phyloP scores from a whole-genome alignment of 345 rosid species.

The Dimocarpus longan region DNA sequence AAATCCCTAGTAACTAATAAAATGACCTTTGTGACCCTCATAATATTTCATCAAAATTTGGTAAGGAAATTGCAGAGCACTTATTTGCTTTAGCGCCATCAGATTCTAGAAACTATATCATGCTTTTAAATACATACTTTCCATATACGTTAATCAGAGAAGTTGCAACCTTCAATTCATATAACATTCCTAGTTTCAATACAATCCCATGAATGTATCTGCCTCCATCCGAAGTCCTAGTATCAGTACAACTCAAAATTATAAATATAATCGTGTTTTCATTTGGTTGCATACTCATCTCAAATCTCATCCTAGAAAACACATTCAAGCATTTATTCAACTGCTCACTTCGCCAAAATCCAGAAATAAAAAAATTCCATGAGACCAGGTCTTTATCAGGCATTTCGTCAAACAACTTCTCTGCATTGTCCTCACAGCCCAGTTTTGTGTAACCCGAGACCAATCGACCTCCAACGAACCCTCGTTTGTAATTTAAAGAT shows the following conservation, averaged over 20 bases:
- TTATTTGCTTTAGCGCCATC: constrained; percentile 56
- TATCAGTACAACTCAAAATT: constrained; percentile 52
- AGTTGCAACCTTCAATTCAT: constrained; percentile 56
- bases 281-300: constrained; percentile 43
- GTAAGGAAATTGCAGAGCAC: constrained; percentile 54
- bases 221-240: constrained; percentile 45
- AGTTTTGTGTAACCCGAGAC: constrained; percentile 41
- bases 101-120: constrained; percentile 65
- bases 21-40: no score
- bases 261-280: constrained; percentile 54
- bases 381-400: constrained; percentile 57
- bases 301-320: constrained; percentile 44
- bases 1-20: no score
- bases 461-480: constrained; percentile 67
- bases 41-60: constrained; percentile 28
- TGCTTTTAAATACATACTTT: constrained; percentile 66
- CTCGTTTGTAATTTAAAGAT: constrained; percentile 51
- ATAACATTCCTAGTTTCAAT: constrained; percentile 46
- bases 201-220: constrained; percentile 56
- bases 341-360: constrained; percentile 45
- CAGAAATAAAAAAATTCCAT: constrained; percentile 70
- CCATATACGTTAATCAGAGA: constrained; percentile 63
- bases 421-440: constrained; percentile 43
- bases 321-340: constrained; percentile 36
- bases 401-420: constrained; percentile 66